Percentiles rank a stretch among this genome's conserved stretches.
These are phyloP conservation scores for Diaporthe australafricana DNA, from an alignment of 2,329 filamentous ascomycete species.

Conservation along the genomic window DNA sequence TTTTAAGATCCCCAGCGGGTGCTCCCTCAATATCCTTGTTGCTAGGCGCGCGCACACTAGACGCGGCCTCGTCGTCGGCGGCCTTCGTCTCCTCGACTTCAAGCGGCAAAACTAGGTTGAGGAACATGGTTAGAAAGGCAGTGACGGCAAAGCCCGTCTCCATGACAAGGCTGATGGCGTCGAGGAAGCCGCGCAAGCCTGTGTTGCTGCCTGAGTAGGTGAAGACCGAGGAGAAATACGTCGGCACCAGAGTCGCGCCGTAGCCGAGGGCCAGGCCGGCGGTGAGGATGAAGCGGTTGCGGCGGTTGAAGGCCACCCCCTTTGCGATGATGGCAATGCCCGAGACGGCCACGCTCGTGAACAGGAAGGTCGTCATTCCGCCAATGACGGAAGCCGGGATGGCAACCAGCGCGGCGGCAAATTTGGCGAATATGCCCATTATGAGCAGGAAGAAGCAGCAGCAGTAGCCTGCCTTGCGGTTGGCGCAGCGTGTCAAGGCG, in stretches of 20 bases:
- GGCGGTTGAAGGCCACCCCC: slow-evolving; percentile 78
- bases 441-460: slow-evolving; percentile 81
- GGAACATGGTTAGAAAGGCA: slow-evolving; percentile 76
- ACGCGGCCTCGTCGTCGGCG: slow-evolving; percentile 3
- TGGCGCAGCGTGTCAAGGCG: slow-evolving; percentile 83
- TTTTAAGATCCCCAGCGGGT: slow-evolving; percentile 12
- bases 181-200: slow-evolving; percentile 77
- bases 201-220: slow-evolving; percentile 77
- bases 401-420: slow-evolving; percentile 81
- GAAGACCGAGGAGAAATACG: slow-evolving; percentile 78
- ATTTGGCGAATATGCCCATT: slow-evolving; percentile 87
- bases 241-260: slow-evolving; percentile 73
- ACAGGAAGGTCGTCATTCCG: slow-evolving; percentile 85
- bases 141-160: slow-evolving; percentile 81
- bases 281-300: slow-evolving; percentile 85
- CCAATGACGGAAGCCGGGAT: slow-evolving; percentile 77
- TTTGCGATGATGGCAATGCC: slow-evolving; percentile 81
- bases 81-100: slow-evolving; percentile 79
- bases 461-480: slow-evolving; percentile 82
- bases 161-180: slow-evolving; percentile 79
- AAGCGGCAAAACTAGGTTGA: slow-evolving; percentile 80
- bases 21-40: neutral
- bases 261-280: slow-evolving; percentile 80
- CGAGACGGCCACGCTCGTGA: slow-evolving; percentile 79
- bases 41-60: slow-evolving; percentile 3